Evolutionary conservation across 2,329 filamentous ascomycete genomes (phyloP), one percentile per base, ranked within the genome.

Genomic region (Penicillium corylophilum): DNA sequence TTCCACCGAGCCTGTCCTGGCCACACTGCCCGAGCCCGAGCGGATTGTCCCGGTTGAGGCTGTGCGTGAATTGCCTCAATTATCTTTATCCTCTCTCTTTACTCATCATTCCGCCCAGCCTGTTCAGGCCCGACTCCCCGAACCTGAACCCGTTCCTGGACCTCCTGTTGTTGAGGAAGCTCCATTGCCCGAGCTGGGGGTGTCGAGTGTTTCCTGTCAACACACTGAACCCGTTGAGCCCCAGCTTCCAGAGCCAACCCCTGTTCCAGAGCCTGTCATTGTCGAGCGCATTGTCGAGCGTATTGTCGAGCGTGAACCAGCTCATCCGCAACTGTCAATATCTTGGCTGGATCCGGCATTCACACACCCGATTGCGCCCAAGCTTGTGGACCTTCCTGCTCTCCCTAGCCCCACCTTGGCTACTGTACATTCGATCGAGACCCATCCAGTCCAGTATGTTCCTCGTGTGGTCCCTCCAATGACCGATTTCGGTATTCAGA

Each of bases 391-490:
- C 16, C 26, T 46, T 5, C 52, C 69, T 3, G 55, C 63, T 57
- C 39, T 62, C 66, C 28, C 64, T 59, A 49, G 46, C 31, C 63
- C 76, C 29, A 65, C 70, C 9, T 63, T 77, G 38, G 75, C 77
- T 20, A 60, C 62, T 5, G 74, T 82, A 48, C 57, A 68, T 35
- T 74, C 75, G 2, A 71, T 78, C 45, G 69, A 77, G 54, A 76
- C 75, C 1, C 68, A 73, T 15, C 81, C 81, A 12, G 64, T 75
- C 12, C 64, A 68, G 15, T 69, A 70, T 22, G 56, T 62, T 10
- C 74, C 77, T 16, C 47, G 56, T 23, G 48, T 50, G 8, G 48
- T 59, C 39, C 46, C 64, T 46, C 46, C 53, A 4, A 48, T 58
- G 47, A 45, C 51, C 22, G 51, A 62, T n/a, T 39, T 59, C 15